These are phyloP conservation scores for Coprinopsis cinerea DNA, from an alignment of 768 basidiomycete genomes.

Conservation along the genomic window DNA sequence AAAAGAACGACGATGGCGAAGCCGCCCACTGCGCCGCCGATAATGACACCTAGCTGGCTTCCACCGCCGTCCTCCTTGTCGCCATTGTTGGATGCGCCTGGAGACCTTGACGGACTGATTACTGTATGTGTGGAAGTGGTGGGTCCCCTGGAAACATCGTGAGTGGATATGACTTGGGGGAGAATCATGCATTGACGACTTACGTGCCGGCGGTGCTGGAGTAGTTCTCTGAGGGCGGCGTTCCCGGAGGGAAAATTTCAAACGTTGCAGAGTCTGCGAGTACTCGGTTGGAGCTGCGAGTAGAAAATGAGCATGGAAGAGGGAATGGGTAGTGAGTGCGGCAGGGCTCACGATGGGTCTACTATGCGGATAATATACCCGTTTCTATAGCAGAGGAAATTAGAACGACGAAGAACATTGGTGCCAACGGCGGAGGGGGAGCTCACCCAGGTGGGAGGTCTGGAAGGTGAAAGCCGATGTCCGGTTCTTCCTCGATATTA, in stretches of 20 bases:
- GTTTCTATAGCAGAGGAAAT: background rate
- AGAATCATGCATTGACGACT: background rate
- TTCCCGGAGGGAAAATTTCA: background rate
- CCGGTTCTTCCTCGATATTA: background rate
- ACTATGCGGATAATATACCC: slow-evolving; percentile 1
- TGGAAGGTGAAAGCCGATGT: background rate
- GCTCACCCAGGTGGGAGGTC: slow-evolving; percentile 1
- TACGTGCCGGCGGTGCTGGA: too few species aligned
- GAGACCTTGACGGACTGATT: background rate
- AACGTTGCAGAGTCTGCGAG: background rate
- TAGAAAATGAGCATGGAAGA: too few species aligned
- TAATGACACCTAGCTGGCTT: background rate
- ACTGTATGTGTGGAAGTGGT: too few species aligned
- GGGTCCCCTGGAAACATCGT: too few species aligned
- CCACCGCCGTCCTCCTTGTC: too few species aligned
- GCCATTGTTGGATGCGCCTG: background rate
- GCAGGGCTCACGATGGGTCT: background rate
- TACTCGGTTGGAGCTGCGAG: background rate
- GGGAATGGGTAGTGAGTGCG: background rate
- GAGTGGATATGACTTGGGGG: too few species aligned
- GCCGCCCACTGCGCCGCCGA: slow-evolving; percentile 1
- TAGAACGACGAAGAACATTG: too few species aligned
- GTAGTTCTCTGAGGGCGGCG: too few species aligned
- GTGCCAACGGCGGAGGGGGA: background rate
- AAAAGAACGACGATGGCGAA: background rate